A percentile compares a stretch with the other conserved stretches of the same genome.
Conservation (phyloP, 129 eudicot genomes). For the Saposhnikovia divaricata region DNA sequence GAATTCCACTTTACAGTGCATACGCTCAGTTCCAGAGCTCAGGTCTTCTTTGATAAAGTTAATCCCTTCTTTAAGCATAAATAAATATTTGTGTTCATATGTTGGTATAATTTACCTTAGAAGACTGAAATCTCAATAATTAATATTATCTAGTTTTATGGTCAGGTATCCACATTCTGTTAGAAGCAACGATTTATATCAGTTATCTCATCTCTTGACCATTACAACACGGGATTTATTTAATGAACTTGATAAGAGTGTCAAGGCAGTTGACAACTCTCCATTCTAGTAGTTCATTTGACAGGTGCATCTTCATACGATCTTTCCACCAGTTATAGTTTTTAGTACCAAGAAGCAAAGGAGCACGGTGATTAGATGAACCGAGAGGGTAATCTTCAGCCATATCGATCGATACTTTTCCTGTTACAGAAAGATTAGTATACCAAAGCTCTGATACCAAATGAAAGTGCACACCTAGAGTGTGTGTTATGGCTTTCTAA, state of each 20-base stretch:
- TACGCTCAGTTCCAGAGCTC: constrained; percentile 95
- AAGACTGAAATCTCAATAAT: constrained; percentile 2
- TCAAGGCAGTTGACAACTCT: constrained; percentile 87
- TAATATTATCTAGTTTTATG: not conserved
- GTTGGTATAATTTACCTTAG: not conserved
- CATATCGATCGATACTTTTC: too few species aligned
- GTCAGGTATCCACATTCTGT: constrained; percentile 77
- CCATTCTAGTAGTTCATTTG: too few species aligned
- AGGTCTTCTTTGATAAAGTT: constrained; percentile 68
- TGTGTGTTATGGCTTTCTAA: too few species aligned
- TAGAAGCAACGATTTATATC: not conserved
- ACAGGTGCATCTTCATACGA: too few species aligned
- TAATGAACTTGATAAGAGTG: constrained; percentile 86
- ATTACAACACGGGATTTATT: constrained; percentile 90
- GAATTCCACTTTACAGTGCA: constrained; percentile 92
- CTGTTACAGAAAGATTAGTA: too few species aligned
- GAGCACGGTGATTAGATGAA: too few species aligned
- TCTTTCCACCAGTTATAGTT: too few species aligned
- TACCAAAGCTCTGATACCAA: too few species aligned
- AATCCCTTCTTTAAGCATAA: constrained; percentile 17
- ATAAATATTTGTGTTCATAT: not conserved
- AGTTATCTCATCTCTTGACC: constrained; percentile 74
- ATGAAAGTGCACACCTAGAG: too few species aligned
- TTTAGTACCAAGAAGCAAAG: too few species aligned
- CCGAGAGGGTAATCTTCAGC: too few species aligned